Evolutionary conservation across 2,329 filamentous ascomycete genomes (phyloP).

Genomic region (Septoria petroselini): DNA sequence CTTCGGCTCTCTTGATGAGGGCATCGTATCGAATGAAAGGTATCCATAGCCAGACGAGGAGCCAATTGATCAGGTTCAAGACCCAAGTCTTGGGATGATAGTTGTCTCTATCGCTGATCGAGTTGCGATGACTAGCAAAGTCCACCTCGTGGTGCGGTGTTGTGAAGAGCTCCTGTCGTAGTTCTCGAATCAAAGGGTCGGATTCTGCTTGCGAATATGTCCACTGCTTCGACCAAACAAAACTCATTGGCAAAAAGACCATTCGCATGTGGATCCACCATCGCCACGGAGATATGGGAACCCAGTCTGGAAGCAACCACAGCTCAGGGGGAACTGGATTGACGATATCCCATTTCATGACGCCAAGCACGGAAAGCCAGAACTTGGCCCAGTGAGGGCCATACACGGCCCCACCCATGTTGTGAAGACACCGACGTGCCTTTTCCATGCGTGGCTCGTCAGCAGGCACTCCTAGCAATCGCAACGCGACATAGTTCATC

Average conservation of each 20-base stretch:
- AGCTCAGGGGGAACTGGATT: conserved; percentile 92
- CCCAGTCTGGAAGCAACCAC: conserved; percentile 57
- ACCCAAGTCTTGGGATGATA: conserved; percentile 90
- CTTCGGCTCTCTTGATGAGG: conserved; percentile 69
- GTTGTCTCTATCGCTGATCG: conserved; percentile 75
- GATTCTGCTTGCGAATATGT: conserved; percentile 59
- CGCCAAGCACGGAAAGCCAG: conserved; percentile 81
- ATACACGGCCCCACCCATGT: conserved; percentile 77
- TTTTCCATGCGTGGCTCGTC: conserved; percentile 84
- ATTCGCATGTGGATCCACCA: conserved; percentile 86
- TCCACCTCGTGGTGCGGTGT: conserved; percentile 74
- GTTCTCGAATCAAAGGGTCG: conserved; percentile 66
- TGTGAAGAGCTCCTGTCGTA: conserved; percentile 79
- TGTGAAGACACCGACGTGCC: conserved; percentile 76
- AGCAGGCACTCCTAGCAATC: conserved; percentile 76
- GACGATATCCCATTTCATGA: conserved; percentile 85
- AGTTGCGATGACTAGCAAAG: conserved; percentile 76
- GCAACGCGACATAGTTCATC: conserved; percentile 80
- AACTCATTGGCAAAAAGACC: conserved; percentile 92
- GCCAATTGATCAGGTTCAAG: conserved; percentile 73
- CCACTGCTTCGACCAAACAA: conserved; percentile 81
- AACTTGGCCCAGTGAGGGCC: conserved; percentile 97
- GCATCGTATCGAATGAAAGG: conserved; percentile 68
- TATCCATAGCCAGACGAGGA: conserved; percentile 74
- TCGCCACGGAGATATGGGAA: conserved; percentile 36